phyloP scores from a whole-genome alignment of 805 yeast species.

The Lachancea fermentati region DNA sequence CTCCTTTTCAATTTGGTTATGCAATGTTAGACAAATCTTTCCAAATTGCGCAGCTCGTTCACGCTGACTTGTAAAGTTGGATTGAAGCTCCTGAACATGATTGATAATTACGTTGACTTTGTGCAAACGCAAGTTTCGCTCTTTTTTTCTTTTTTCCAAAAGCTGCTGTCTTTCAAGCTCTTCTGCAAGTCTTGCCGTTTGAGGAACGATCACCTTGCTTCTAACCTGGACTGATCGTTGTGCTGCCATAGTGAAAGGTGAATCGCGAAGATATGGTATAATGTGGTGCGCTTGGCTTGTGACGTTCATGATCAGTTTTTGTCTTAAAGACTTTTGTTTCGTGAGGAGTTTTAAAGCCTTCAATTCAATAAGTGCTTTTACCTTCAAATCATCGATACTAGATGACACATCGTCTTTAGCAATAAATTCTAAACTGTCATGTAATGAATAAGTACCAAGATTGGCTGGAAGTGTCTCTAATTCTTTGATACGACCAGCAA shows the following conservation, averaged over 20 bases:
- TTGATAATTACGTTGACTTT: slow-evolving; percentile 40
- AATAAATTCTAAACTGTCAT: slow-evolving; percentile 38
- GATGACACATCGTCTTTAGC: slow-evolving; percentile 42
- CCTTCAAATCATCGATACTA: slow-evolving; percentile 51
- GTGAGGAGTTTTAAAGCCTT: slow-evolving; percentile 60
- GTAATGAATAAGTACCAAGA: slow-evolving; percentile 50
- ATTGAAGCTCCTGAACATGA: slow-evolving; percentile 27
- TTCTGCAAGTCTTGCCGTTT: slow-evolving; percentile 70
- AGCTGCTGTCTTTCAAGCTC: slow-evolving; percentile 69
- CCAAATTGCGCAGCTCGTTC: slow-evolving; percentile 31
- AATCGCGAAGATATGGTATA: slow-evolving; percentile 44
- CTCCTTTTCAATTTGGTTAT: slow-evolving; percentile 53
- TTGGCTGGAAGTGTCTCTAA: slow-evolving; percentile 65
- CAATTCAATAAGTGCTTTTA: slow-evolving; percentile 64
- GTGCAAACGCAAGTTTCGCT: slow-evolving; percentile 45
- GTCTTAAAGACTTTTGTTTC: slow-evolving; percentile 66
- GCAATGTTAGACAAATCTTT: slow-evolving; percentile 22
- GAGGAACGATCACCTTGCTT: slow-evolving; percentile 63
- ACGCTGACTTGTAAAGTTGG: slow-evolving; percentile 17
- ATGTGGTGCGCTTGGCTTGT: slow-evolving; percentile 53
- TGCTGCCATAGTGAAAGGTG: slow-evolving; percentile 57
- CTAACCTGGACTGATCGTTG: slow-evolving; percentile 64
- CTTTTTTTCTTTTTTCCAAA: slow-evolving; percentile 49
- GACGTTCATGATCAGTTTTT: slow-evolving; percentile 47
- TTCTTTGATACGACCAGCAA: slow-evolving; percentile 52